A percentile compares a stretch with the other conserved stretches of the same genome.
Evolutionary conservation across 78 protist species (phyloP).

Genomic region (Speleostelium caveatum): DNA sequence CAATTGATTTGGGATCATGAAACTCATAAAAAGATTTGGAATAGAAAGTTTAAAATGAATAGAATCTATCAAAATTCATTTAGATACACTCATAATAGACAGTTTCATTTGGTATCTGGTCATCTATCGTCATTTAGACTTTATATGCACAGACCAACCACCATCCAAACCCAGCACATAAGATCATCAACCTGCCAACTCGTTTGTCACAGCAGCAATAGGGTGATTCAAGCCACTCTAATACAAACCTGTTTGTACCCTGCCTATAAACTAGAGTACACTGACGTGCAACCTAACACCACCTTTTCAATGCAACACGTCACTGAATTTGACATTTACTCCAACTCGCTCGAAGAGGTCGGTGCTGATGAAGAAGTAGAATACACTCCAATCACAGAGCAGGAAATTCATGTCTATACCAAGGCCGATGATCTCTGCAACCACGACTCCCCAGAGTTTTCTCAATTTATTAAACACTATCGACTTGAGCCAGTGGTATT

Average conservation of each 20-base stretch:
- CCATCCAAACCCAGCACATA: slow-evolving; percentile 6
- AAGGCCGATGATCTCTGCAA: background rate
- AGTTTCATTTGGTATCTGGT: background rate
- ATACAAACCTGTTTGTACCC: slow-evolving; percentile 6
- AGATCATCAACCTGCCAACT: background rate
- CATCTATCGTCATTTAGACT: background rate
- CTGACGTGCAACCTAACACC: background rate
- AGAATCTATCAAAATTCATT: slow-evolving; percentile 4
- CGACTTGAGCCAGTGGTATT: background rate
- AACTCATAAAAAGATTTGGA: slow-evolving; percentile 1
- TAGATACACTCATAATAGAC: slow-evolving; percentile 3
- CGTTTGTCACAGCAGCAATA: background rate
- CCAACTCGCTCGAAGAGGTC: slow-evolving; percentile 14
- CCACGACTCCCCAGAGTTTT: background rate
- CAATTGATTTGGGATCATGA: slow-evolving; percentile 8
- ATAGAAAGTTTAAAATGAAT: slow-evolving; percentile 8
- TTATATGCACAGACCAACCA: background rate
- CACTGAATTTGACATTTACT: slow-evolving; percentile 1
- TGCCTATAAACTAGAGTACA: background rate
- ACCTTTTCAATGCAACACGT: background rate
- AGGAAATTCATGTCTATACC: slow-evolving; percentile 1
- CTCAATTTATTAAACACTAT: background rate
- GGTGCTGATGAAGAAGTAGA: background rate
- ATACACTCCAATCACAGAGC: slow-evolving; percentile 12
- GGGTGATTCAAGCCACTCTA: background rate